Base-by-base conservation (phyloP, 768 basidiomycete species). In the Tylopilus sp. region DNA sequence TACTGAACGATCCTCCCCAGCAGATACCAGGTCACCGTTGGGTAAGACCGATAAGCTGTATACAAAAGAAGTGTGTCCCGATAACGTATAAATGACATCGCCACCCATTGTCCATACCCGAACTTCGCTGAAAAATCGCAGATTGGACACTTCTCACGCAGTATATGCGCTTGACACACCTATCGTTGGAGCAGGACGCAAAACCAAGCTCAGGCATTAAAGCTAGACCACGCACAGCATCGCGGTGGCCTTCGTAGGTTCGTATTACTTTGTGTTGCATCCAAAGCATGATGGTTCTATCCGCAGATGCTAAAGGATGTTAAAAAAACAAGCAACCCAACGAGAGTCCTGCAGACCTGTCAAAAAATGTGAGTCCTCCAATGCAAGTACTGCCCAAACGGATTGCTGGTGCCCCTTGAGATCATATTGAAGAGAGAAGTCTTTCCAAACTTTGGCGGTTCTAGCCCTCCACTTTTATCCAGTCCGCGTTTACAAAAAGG, bases 61-160 rank as follows among this genome's bases (percentile, higher is more conserved):
- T 13, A 98, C 92, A 67, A 98, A 99, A 20, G 94, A 97, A 2
- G 94, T 95, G 67, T 98, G 97, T 1, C 94, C 97, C 4, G 88
- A 85, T n/a, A 98, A 71, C 0, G 84, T 81, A 63, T 87, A 86
- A 48, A 87, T 75, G 41, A 79, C 63, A 65, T 89, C 90, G 51
- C 91, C 89, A 48, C 81, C 86, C 38, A 92, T 76, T 12, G 90
- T 87, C 90, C 95, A 99, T 18, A 97, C 83, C 43, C 86, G 89
- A 57, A 99, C 89, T 69, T 94, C 87, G 58, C 95, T 97, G 55
- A 22, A 54, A 50, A 35, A 12, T 23, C 44, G 46, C 0, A 1
- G n/a, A 30, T 57, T 40, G 57, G 50, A 36, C 17, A 28, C 13
- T 26, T 30, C 11, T n/a, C 26, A 48, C 6, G 40, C 25, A 36